Evolutionary conservation across 2,329 filamentous ascomycete species (phyloP), one percentile per base, ranked within the genome.

Genomic region (Tolypocladium tropicale): DNA sequence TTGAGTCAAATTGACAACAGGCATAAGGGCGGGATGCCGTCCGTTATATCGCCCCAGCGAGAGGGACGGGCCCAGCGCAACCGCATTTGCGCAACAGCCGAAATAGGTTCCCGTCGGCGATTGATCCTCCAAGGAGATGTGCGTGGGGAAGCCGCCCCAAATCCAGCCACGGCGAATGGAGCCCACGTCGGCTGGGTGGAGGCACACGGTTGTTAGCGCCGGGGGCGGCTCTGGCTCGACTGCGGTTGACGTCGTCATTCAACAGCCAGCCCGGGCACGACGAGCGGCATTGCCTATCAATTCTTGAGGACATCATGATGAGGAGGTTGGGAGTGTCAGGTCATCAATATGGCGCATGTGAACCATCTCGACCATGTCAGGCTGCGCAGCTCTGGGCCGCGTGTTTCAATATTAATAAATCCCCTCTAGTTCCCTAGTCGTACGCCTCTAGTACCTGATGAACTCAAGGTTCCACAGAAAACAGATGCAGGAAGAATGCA

Each of bases 151-250:
- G 37, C 9, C 36, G 55, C 49, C 46, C 33, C 39, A n/a, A 53
- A 52, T 55, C 50, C 34, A 50, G 53, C 60, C 59, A 59, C 55
- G 59, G 61, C 61, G 56, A 60, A 62, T 59, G 57, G 43, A 61
- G 52, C 59, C 60, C 57, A 61, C 37, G n/a, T 48, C n/a, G 33
- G 34, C 1, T 5, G 11, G 18, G 36, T 30, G 33, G 51, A 39
- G 51, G 51, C 10, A 18, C 34, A 21, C n/a, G n/a, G n/a, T 28
- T 10, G 12, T 53, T 54, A 53, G 28, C 37, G 39, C 39, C 30
- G 39, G 18, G 23, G 34, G 36, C 18, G 49, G 34, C 34, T 43
- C 48, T 48, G 49, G n/a, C n/a, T 25, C n/a, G 32, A 14, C 18
- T 46, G 32, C 53, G 33, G 41, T 2, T 18, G 30, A 49, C 23